phyloP scores from a whole-genome alignment of 495 filamentous ascomycete species.

The Xylaria nigripes region DNA sequence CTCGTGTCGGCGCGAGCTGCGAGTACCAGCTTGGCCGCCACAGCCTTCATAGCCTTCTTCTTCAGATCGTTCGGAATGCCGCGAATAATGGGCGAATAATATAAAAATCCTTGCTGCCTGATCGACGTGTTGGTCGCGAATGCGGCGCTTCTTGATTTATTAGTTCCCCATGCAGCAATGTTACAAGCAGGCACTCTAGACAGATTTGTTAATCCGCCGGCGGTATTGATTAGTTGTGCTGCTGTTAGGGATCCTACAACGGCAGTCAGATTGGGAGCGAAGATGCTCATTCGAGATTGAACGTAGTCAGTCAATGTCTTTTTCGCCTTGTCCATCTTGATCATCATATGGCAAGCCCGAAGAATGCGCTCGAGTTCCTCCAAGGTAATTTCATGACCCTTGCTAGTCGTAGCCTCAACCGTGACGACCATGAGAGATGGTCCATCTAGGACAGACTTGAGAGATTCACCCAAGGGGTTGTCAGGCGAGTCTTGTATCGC shows the following conservation, averaged over 20 bases:
- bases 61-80: constrained; percentile 79
- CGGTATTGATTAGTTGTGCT: constrained; percentile 89
- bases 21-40: constrained; percentile 85
- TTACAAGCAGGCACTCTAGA: constrained; percentile 93
- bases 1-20: constrained; percentile 82
- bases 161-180: constrained; percentile 78
- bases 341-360: constrained; percentile 76
- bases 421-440: constrained; percentile 91
- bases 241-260: constrained; percentile 92
- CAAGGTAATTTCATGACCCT: constrained; percentile 65
- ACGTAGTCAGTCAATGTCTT: constrained; percentile 85
- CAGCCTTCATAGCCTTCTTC: constrained; percentile 91
- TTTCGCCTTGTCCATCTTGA: constrained; percentile 81
- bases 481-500: constrained; percentile 58
- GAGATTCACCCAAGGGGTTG: constrained; percentile 64
- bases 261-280: constrained; percentile 89
- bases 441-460: constrained; percentile 74
- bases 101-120: constrained; percentile 87
- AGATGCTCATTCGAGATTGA: constrained; percentile 93
- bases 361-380: constrained; percentile 67
- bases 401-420: constrained; percentile 86
- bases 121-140: constrained; percentile 93
- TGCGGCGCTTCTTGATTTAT: constrained; percentile 71
- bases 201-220: constrained; percentile 79
- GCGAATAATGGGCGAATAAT: constrained; percentile 79